phyloP scores from a whole-genome alignment of 768 basidiomycete species.

The Trametes cingulata region DNA sequence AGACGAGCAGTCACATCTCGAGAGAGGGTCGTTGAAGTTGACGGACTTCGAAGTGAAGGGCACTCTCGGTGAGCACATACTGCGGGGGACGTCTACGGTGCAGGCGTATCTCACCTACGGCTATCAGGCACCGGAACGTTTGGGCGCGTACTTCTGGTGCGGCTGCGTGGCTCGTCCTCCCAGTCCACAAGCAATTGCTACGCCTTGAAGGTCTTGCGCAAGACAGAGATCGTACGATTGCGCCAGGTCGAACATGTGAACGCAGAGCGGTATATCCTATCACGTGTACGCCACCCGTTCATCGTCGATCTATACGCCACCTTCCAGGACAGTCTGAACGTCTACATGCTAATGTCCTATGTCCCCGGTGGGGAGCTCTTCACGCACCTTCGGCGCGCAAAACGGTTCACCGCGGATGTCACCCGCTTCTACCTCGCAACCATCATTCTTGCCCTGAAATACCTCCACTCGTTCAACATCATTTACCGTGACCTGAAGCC shows the following conservation, averaged over 20 bases:
- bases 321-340: conserved; percentile 93
- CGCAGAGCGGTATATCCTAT: conserved; percentile 92
- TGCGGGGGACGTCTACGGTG: neutral
- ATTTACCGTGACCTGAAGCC: conserved; percentile 99
- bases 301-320: conserved; percentile 95
- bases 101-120: neutral
- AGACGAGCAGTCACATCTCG: conserved; percentile 66
- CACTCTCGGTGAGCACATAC: conserved; percentile 57
- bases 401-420: conserved; percentile 94
- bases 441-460: conserved; percentile 92
- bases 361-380: conserved; percentile 97
- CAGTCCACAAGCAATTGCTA: conserved; percentile 61
- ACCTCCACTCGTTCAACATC: conserved; percentile 94
- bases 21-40: conserved; percentile 57
- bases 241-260: conserved; percentile 99
- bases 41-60: conserved; percentile 83
- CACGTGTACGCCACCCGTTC: conserved; percentile 90
- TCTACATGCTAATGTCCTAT: conserved; percentile 98
- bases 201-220: conserved; percentile 88
- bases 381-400: conserved; percentile 91
- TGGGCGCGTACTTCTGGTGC: conserved; percentile 88
- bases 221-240: conserved; percentile 82
- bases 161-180: conserved; percentile 55
- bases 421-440: conserved; percentile 97
- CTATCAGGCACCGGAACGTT: conserved; percentile 91